phyloP scores from a whole-genome alignment of 2,329 filamentous ascomycete species.

The Colletotrichum somersetense region DNA sequence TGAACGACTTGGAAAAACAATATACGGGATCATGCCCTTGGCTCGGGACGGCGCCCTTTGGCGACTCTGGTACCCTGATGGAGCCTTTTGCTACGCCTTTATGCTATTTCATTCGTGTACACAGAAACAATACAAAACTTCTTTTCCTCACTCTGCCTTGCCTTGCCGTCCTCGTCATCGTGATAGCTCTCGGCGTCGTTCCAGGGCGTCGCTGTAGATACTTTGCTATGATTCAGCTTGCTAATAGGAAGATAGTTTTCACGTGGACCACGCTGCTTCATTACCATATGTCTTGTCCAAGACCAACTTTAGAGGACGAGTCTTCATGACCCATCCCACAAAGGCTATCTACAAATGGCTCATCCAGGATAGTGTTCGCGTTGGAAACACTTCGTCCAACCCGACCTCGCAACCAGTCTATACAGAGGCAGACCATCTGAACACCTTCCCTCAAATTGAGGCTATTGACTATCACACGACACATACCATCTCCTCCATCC shows the following conservation, averaged over 20 bases:
- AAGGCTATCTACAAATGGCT: constrained; percentile 99
- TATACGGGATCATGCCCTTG: constrained; percentile 30
- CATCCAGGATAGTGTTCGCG: constrained; percentile 95
- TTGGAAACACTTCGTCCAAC: constrained; percentile 78
- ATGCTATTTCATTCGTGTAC: constrained; percentile 41
- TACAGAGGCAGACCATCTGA: constrained; percentile 94
- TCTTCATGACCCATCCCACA: constrained; percentile 99
- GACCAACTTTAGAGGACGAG: constrained; percentile 95
- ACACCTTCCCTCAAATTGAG: constrained; percentile 93
- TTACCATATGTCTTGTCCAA: constrained; percentile 97
- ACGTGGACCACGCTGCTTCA: constrained; percentile 98
- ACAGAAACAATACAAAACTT: constrained; percentile 44
- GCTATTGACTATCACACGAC: constrained; percentile 99
- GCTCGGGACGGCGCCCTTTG: constrained; percentile 23
- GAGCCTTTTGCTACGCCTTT: constrained; percentile 40
- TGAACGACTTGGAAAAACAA: constrained; percentile 38
- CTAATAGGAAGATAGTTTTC: constrained; percentile 76
- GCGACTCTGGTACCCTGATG: constrained; percentile 28
- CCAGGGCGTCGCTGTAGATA: constrained; percentile 18
- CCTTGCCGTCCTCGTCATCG: constrained; percentile 40
- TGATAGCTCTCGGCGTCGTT: constrained; percentile 28
- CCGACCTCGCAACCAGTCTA: constrained; percentile 82
- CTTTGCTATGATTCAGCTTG: constrained; percentile 1
- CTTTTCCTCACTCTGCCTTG: constrained; percentile 39
- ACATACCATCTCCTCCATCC: constrained; percentile 95